Percentiles rank a stretch among this genome's conserved stretches.
Conservation (phyloP, 805 yeast species). For the Maudiozyma serrabonitensis region DNA sequence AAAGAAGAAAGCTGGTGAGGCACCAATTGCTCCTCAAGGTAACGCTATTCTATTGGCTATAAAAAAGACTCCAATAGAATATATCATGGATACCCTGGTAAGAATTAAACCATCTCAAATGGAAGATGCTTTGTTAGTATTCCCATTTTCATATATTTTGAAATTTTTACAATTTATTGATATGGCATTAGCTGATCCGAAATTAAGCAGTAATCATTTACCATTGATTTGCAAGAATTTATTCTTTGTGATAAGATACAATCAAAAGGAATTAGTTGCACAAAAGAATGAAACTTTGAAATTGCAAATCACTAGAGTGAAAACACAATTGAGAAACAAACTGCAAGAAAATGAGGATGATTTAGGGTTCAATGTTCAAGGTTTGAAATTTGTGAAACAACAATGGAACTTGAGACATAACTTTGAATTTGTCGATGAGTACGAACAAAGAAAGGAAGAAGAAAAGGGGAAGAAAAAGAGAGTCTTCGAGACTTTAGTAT, state of each 20-base stretch:
- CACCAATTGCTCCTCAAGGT: conserved; percentile 51
- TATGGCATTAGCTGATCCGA: conserved; percentile 52
- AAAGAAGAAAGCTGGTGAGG: conserved; percentile 34
- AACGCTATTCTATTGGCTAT: conserved; percentile 70
- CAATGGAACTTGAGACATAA: conserved; percentile 76
- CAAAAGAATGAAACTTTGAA: conserved; percentile 58
- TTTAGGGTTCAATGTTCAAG: conserved; percentile 79
- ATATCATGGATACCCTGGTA: conserved; percentile 61
- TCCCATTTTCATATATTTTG: conserved; percentile 79
- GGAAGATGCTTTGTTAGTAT: conserved; percentile 84
- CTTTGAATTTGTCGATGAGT: conserved; percentile 62
- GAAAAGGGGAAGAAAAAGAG: conserved; percentile 61
- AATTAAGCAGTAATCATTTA: conserved; percentile 41
- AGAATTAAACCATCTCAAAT: conserved; percentile 76
- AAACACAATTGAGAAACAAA: conserved; percentile 47
- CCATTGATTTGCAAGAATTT: conserved; percentile 65
- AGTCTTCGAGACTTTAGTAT: conserved; percentile 47
- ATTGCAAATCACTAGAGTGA: conserved; percentile 54
- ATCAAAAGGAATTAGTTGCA: conserved; percentile 68
- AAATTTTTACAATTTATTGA: conserved; percentile 64
- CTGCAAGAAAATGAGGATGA: conserved; percentile 44
- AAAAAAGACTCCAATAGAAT: conserved; percentile 60
- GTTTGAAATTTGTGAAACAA: conserved; percentile 58
- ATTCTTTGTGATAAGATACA: conserved; percentile 61
- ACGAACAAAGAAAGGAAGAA: conserved; percentile 43